These are phyloP conservation scores for Lentinula novae-zelandiae DNA, from an alignment of 1,284 basidiomycete species.

Conservation along the genomic window DNA sequence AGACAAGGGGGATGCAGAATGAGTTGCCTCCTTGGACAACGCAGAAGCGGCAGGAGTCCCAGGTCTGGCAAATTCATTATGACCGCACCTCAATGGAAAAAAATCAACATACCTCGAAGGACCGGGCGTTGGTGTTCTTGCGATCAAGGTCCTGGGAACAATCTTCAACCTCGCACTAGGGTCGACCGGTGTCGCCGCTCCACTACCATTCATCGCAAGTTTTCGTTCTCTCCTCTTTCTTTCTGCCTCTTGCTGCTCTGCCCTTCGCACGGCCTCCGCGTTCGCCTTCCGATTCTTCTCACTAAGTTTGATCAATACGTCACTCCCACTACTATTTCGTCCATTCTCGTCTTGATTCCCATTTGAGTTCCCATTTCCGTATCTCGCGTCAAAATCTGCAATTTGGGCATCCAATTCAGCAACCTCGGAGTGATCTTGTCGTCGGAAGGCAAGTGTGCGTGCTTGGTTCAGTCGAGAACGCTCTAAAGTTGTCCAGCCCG, in stretches of 20 bases:
- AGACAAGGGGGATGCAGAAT: constrained; percentile 21
- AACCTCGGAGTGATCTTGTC: constrained; percentile 64
- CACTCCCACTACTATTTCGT: constrained; percentile 32
- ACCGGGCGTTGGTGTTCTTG: constrained; percentile 27
- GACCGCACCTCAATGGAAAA: constrained; percentile 11
- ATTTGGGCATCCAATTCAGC: constrained; percentile 60
- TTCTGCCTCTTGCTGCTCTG: constrained; percentile 68
- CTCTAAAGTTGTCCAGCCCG: constrained; percentile 49
- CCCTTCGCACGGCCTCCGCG: constrained; percentile 70
- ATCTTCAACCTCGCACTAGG: constrained; percentile 63
- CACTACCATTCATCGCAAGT: constrained; percentile 41
- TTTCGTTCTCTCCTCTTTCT: constrained; percentile 64
- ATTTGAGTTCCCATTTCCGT: constrained; percentile 12
- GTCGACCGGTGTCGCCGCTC: constrained; percentile 47
- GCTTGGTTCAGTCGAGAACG: constrained; percentile 61
- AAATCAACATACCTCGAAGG: constrained; percentile 44
- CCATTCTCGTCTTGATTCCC: constrained; percentile 25
- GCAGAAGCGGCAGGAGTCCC: constrained; percentile 49
- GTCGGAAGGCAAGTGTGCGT: constrained; percentile 66
- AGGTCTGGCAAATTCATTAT: constrained; percentile 32
- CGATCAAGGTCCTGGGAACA: constrained; percentile 48
- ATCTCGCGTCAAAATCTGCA: constrained; percentile 40
- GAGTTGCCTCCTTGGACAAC: constrained; percentile 25
- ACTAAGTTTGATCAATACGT: constrained; percentile 76
- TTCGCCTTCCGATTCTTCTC: constrained; percentile 86